Evolutionary conservation across 208 protist genomes (phyloP).

Genomic region (Acanthamoeba triangularis): DNA sequence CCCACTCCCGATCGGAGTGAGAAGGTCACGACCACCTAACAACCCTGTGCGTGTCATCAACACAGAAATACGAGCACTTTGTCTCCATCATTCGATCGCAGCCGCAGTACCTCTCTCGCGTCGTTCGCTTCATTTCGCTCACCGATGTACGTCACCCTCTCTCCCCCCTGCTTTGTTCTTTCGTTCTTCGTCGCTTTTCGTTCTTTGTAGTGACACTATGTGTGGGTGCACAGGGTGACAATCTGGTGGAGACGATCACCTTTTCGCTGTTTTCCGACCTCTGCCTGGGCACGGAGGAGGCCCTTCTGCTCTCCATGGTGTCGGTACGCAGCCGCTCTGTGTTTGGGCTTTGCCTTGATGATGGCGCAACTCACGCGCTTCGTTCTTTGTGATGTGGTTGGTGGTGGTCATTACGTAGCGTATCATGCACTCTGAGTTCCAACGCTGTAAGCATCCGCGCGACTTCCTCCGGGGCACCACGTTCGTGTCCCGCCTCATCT

Average conservation of each 20-base stretch:
- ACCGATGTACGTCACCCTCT: constrained; percentile 14
- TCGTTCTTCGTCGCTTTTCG: not conserved
- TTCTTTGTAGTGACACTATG: not conserved
- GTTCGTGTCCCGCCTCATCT: constrained; percentile 44
- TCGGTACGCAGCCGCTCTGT: not conserved
- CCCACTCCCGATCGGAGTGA: too few species aligned
- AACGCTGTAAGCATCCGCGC: constrained; percentile 1
- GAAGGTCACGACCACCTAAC: not conserved
- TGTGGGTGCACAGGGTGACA: constrained; percentile 20
- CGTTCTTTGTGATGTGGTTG: not conserved
- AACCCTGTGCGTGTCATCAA: not conserved
- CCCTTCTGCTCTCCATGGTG: constrained; percentile 51
- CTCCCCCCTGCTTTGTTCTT: not conserved
- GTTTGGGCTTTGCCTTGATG: not conserved
- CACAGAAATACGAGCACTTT: constrained; percentile 62
- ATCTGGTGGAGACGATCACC: constrained; percentile 58
- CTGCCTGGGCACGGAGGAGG: constrained; percentile 62
- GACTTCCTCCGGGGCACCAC: constrained; percentile 66
- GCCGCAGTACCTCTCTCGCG: constrained; percentile 24
- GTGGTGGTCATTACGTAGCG: not conserved
- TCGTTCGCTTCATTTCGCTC: constrained; percentile 54
- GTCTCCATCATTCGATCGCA: constrained; percentile 35
- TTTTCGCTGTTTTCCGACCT: constrained; percentile 59
- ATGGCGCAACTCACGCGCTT: too few species aligned
- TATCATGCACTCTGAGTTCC: constrained; percentile 60